Conservation (phyloP, 257 asterid species). For the Salvia hispanica region DNA sequence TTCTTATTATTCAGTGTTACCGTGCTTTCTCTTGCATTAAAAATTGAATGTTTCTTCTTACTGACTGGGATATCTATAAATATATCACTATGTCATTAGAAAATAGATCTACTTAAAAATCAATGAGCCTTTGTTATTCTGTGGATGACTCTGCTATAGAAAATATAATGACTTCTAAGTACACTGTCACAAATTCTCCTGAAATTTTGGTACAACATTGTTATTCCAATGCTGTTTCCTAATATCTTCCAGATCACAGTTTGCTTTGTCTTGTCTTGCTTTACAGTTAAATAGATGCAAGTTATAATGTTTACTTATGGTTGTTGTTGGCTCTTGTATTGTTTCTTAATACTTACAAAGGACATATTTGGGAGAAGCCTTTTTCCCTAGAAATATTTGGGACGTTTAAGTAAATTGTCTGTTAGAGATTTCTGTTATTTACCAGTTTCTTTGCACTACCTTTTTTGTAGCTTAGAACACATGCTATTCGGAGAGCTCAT, state of each 20-base stretch:
- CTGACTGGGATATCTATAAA: not conserved
- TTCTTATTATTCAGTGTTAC: not conserved
- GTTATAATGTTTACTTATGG: constrained; percentile 6
- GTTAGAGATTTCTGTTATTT: not conserved
- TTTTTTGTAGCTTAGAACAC: constrained; percentile 79
- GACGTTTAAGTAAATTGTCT: not conserved
- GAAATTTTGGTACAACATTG: constrained; percentile 10
- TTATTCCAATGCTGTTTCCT: not conserved
- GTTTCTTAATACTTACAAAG: constrained; percentile 16
- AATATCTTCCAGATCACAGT: constrained; percentile 7
- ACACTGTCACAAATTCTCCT: constrained; percentile 18
- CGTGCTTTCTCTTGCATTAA: not conserved
- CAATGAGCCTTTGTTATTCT: not conserved
- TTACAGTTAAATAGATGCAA: not conserved
- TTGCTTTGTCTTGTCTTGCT: constrained; percentile 8
- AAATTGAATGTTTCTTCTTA: not conserved
- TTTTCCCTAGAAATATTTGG: constrained; percentile 11
- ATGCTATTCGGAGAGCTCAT: constrained; percentile 93
- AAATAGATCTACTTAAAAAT: constrained; percentile 10
- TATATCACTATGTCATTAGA: constrained; percentile 4
- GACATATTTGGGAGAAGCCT: not conserved
- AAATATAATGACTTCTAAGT: not conserved
- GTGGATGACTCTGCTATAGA: not conserved
- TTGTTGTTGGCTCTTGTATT: constrained; percentile 1
- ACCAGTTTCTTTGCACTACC: constrained; percentile 14